Base-by-base conservation (phyloP, 179 eudicot genomes). In the Beta lomatogona region DNA sequence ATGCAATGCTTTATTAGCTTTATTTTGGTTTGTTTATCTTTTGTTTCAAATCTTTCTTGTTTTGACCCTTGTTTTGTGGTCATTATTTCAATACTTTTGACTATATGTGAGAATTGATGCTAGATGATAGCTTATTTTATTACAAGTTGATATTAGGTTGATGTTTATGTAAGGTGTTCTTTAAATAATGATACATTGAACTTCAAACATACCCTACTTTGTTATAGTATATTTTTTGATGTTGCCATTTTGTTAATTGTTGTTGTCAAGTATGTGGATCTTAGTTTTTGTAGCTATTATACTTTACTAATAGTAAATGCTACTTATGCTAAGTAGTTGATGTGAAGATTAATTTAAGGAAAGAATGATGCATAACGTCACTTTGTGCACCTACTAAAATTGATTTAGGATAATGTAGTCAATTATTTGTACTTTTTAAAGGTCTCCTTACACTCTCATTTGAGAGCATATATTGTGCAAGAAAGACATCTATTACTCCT, bases 21-120 rank as follows among this genome's bases (percentile, higher is more conserved):
- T 69, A 46, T 59, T 50, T 68, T 10, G 18, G 18, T n/a, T 36
- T 55, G 70, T 76, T 28, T 3, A 59, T 41, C 21, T 25, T 65
- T 28, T 67, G 75, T 73, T 73, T 73, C 22, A 66, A 77, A 54
- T 73, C 60, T 59, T 53, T 9, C 75, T 65, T 76, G 52, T 79
- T 79, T 78, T 73, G 59, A 64, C 64, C 63, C 63, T 14, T 58
- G 9, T 66, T 65, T 75, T 52, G 41, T 11, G 25, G 28, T 68
- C 53, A 31, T 28, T 53, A 36, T 45, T 57, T 78, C 54, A 65
- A 48, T 69, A 79, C 73, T 82, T 65, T 82, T 64, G 83, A 66
- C 83, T 53, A n/a, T 21, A 48, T 19, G n/a, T 58, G 28, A 59
- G 10, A 41, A 18, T 7, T 52, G 25, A 59, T 65, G 44, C 45